A percentile compares a stretch with the other conserved stretches of the same genome.
These are phyloP conservation scores for Xylaria scruposa DNA, from an alignment of 495 filamentous ascomycete genomes.

Conservation along the genomic window DNA sequence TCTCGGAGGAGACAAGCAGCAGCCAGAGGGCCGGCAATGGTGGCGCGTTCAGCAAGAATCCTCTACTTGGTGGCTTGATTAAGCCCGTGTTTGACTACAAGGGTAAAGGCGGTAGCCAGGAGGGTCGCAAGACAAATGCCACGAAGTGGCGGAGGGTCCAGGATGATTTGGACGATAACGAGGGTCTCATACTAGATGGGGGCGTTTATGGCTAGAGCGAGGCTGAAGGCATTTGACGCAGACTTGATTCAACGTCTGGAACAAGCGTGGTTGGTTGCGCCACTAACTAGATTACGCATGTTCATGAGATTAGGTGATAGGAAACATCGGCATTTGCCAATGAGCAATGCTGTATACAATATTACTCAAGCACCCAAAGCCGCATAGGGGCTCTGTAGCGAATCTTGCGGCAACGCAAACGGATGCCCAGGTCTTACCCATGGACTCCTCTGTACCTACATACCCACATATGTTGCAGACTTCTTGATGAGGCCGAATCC, in stretches of 20 bases:
- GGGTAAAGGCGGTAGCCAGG: constrained; percentile 51
- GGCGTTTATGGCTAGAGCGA: constrained; percentile 66
- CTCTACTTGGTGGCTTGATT: constrained; percentile 78
- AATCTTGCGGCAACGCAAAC: background rate
- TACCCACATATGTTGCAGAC: background rate
- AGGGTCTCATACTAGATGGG: constrained; percentile 89
- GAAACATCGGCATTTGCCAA: background rate
- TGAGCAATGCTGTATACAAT: background rate
- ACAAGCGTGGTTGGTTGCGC: background rate
- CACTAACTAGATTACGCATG: background rate
- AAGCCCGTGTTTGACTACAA: constrained; percentile 74
- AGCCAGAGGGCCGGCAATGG: constrained; percentile 43
- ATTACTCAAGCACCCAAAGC: background rate
- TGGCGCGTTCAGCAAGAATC: constrained; percentile 82
- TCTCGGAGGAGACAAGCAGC: constrained; percentile 36
- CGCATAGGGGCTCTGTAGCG: too few relatives aligned
- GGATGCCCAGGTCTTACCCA: background rate
- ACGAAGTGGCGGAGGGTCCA: constrained; percentile 87
- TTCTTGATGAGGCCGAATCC: background rate
- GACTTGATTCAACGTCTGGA: background rate
- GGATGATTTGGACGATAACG: constrained; percentile 89
- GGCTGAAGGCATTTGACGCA: constrained; percentile 18
- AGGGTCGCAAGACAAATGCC: constrained; percentile 49
- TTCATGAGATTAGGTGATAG: background rate
- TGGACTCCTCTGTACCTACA: background rate